Conservation (phyloP, 2,329 filamentous ascomycete species). For the Paecilomyces sp. region DNA sequence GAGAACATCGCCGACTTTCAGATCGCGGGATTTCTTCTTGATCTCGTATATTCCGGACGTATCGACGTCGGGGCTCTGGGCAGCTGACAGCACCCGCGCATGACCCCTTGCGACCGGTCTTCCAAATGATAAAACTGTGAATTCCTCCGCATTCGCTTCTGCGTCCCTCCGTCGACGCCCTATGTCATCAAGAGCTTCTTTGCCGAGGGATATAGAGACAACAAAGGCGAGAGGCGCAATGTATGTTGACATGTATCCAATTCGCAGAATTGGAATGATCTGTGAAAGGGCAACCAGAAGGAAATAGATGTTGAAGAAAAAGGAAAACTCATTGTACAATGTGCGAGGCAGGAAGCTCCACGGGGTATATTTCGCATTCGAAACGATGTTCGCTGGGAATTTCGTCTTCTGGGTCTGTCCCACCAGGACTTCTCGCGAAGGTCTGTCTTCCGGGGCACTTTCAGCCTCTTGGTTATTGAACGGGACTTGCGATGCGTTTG, state of each 20-base stretch:
- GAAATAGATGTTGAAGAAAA: constrained; percentile 99
- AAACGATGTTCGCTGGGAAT: constrained; percentile 86
- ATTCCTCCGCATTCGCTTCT: constrained; percentile 89
- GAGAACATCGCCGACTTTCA: constrained; percentile 92
- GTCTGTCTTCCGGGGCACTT: constrained; percentile 32
- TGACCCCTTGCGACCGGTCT: constrained; percentile 18
- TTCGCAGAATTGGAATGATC: constrained; percentile 78
- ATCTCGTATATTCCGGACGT: constrained; percentile 52
- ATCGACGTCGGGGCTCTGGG: not conserved
- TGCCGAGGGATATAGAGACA: constrained; percentile 82
- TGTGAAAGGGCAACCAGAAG: constrained; percentile 91
- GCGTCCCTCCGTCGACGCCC: constrained; percentile 76
- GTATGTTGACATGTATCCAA: constrained; percentile 92
- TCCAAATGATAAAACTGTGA: constrained; percentile 68
- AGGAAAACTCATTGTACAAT: constrained; percentile 97
- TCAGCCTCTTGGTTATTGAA: constrained; percentile 26
- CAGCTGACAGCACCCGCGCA: constrained; percentile 3
- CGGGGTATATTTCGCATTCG: constrained; percentile 95
- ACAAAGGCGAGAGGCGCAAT: constrained; percentile 90
- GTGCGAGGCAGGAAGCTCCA: constrained; percentile 91
- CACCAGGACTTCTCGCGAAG: constrained; percentile 68
- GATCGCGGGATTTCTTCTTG: constrained; percentile 73
- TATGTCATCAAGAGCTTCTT: constrained; percentile 93
- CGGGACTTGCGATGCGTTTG: constrained; percentile 18
- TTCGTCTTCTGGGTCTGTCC: constrained; percentile 65